These are phyloP conservation scores for Aspergillus biplanus DNA, from an alignment of 495 filamentous ascomycete species.

Conservation along the genomic window DNA sequence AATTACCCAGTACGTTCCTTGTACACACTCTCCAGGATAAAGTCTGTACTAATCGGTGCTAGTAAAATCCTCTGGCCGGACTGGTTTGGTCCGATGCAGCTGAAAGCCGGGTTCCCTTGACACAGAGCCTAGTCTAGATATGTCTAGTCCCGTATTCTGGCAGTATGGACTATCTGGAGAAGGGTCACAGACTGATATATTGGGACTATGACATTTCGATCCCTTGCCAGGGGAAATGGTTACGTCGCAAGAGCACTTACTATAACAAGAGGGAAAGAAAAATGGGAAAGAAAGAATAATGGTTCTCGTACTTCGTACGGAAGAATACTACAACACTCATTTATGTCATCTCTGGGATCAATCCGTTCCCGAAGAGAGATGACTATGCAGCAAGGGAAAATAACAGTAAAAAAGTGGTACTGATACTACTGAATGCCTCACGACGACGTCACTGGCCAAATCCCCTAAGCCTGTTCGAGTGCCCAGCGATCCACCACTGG, in stretches of 20 bases:
- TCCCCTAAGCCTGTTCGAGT: slow-evolving; percentile 24
- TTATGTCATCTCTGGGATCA: neutral
- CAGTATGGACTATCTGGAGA: neutral
- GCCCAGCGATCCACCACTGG: slow-evolving; percentile 2
- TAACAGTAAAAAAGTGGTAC: neutral
- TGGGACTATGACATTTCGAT: neutral
- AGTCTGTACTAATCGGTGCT: too few species aligned
- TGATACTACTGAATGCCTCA: slow-evolving; percentile 29
- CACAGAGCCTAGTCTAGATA: slow-evolving; percentile 11
- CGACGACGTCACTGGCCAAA: slow-evolving; percentile 30
- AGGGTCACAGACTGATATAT: neutral
- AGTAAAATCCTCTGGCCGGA: slow-evolving; percentile 14
- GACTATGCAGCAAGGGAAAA: neutral
- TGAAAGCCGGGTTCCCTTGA: slow-evolving; percentile 3
- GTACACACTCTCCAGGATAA: too few species aligned
- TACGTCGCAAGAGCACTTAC: too few species aligned
- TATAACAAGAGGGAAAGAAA: too few species aligned
- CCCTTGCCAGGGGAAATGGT: neutral
- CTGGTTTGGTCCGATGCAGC: slow-evolving; percentile 27
- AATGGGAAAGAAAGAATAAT: too few species aligned
- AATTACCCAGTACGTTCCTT: neutral
- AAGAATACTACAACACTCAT: neutral
- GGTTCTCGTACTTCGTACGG: neutral
- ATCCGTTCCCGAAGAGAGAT: neutral
- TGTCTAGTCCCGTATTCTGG: slow-evolving; percentile 1